Base-by-base conservation (phyloP, 2,329 filamentous ascomycete genomes). In the Hypoxylon sp. region DNA sequence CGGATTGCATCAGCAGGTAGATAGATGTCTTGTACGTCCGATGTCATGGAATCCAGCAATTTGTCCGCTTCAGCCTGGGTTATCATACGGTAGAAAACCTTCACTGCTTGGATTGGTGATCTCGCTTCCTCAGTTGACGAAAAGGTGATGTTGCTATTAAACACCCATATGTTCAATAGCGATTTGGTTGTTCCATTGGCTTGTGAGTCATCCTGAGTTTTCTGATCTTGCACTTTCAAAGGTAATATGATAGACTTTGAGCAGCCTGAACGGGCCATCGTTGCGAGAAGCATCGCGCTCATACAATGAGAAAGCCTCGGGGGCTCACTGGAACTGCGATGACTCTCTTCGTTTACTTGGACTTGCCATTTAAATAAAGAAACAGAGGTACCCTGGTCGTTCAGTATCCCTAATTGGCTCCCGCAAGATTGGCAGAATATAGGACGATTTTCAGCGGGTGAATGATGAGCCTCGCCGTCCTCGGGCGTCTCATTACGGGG, bases 331-430 rank as follows among this genome's bases (percentile, higher is more conserved):
- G 69, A 63, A 68, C 2, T 45, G 57, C 28, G 17, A 17, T 45
- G 19, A 43, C 67, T 28, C 14, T 77, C 80, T 64, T 79, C 69
- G n/a, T 70, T 73, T 67, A 84, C 82, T n/a, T 75, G 74, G 38
- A 88, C 76, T 68, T 84, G 82, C 87, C 87, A 89, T 78, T 89
- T 89, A 76, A 87, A 87, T 30, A 89, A 73, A 0, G 82, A 83
- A 38, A 85, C 77, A 1, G 86, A 85, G 0, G 76, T 75, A 19
- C 80, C 79, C 14, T 81, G 75, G n/a, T 80, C 73, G 61, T 82
- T 83, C 73, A 81, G 82, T 38, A 85, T 78, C 11, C 87, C 87
- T 9, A 88, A 70, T 49, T 84, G 82, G 5, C 75, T 65, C 5
- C 73, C 72, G 74, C 87, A 89, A 9, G 75, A 73, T 10, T 75